A percentile compares a stretch with the other conserved stretches of the same genome.
Evolutionary conservation across 1,139 yeast species (phyloP).

Genomic region (Sugiyamaella castrensis): DNA sequence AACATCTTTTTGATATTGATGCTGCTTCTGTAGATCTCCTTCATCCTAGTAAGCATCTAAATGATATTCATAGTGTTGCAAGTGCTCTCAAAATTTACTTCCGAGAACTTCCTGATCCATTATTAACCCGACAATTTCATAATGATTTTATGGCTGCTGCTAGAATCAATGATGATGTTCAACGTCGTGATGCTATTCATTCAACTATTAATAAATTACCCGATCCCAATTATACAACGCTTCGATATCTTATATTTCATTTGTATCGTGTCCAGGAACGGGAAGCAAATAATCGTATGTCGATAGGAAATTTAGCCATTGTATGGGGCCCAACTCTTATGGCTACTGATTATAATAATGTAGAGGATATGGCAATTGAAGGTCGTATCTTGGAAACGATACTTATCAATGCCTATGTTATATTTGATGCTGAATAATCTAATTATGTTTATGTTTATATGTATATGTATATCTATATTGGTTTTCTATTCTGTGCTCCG

Average conservation of each 20-base stretch:
- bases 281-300: constrained; percentile 73
- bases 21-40: constrained; percentile 63
- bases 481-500: background rate
- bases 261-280: constrained; percentile 68
- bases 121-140: constrained; percentile 64
- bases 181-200: constrained; percentile 72
- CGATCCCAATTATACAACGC: constrained; percentile 91
- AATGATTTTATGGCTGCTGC: constrained; percentile 81
- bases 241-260: constrained; percentile 81
- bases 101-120: constrained; percentile 77
- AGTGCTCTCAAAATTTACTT: constrained; percentile 72
- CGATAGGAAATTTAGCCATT: constrained; percentile 69
- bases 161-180: constrained; percentile 56
- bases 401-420: constrained; percentile 78
- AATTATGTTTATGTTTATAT: background rate
- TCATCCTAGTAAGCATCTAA: constrained; percentile 47
- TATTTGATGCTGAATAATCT: constrained; percentile 65
- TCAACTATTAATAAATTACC: constrained; percentile 85
- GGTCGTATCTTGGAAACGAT: constrained; percentile 81
- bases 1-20: constrained; percentile 70
- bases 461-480: background rate
- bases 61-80: constrained; percentile 57
- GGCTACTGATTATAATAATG: constrained; percentile 59
- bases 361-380: constrained; percentile 77
- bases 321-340: constrained; percentile 94